These are phyloP conservation scores for Verticillium longisporum DNA, from an alignment of 2,329 filamentous ascomycete species.

Conservation along the genomic window DNA sequence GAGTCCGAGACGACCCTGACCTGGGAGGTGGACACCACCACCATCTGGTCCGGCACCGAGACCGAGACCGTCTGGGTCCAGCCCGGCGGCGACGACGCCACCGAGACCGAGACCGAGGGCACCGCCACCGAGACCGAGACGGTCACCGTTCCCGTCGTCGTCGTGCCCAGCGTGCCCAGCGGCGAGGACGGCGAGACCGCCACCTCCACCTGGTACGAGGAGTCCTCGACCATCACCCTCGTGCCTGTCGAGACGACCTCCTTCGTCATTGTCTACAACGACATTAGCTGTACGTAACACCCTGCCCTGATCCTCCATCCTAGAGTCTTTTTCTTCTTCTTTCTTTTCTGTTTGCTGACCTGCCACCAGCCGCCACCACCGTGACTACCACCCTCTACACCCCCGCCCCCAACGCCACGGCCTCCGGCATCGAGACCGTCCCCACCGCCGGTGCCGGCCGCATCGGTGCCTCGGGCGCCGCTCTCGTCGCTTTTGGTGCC, in stretches of 20 bases:
- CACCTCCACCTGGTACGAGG: neutral
- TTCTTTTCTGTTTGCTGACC: neutral
- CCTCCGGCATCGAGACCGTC: slow-evolving; percentile 17
- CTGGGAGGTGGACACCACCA: slow-evolving; percentile 1
- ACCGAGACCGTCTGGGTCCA: slow-evolving; percentile 2
- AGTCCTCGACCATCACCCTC: slow-evolving; percentile 3
- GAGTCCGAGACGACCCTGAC: slow-evolving; percentile 8
- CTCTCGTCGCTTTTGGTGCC: slow-evolving; percentile 24
- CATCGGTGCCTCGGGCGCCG: neutral
- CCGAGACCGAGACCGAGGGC: neutral
- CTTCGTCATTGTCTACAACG: slow-evolving; percentile 1
- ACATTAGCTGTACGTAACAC: neutral
- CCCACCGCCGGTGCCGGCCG: slow-evolving; percentile 21
- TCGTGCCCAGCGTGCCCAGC: neutral
- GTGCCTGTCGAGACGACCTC: slow-evolving; percentile 5
- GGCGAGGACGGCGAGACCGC: neutral
- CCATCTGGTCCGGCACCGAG: neutral
- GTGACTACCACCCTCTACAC: slow-evolving; percentile 9
- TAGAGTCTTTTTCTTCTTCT: no score
- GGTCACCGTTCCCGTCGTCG: neutral
- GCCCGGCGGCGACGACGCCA: neutral
- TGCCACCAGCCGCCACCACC: slow-evolving; percentile 3
- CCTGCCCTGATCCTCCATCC: no score
- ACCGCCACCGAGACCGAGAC: slow-evolving; percentile 4
- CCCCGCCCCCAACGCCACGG: slow-evolving; percentile 18